Conservation (phyloP, 306 rosid species). For the Hippophae tibetana region DNA sequence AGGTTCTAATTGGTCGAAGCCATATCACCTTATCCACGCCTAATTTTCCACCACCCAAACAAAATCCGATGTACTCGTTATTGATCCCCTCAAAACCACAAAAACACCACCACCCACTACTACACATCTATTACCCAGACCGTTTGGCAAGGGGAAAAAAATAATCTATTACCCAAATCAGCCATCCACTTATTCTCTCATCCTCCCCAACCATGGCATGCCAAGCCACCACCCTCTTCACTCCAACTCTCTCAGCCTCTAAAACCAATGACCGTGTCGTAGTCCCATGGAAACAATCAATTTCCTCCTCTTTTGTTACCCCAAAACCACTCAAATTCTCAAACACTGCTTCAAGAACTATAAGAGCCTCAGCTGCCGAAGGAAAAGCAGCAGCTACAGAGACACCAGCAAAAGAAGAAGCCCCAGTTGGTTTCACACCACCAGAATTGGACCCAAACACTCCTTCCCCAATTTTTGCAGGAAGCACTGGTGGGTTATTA, state of each 20-base stretch:
- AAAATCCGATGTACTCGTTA: constrained; percentile 23
- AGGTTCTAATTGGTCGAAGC: constrained; percentile 39
- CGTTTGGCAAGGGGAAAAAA: too few relatives aligned
- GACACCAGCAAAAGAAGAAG: constrained; percentile 27
- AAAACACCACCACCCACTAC: neutral
- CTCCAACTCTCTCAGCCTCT: constrained; percentile 33
- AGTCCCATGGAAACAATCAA: constrained; percentile 55
- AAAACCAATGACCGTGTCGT: constrained; percentile 26
- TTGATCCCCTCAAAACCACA: neutral
- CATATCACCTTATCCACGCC: constrained; percentile 56
- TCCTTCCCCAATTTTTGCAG: constrained; percentile 87
- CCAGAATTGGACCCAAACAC: constrained; percentile 85
- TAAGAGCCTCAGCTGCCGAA: constrained; percentile 32
- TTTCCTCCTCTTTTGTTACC: constrained; percentile 36
- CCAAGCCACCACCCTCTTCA: constrained; percentile 76
- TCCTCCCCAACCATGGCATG: constrained; percentile 46
- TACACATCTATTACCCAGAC: neutral
- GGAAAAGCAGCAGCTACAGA: constrained; percentile 19
- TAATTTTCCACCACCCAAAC: constrained; percentile 26
- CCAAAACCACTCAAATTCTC: constrained; percentile 41
- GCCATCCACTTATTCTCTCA: neutral
- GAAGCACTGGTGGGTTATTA: constrained; percentile 87
- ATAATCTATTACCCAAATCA: neutral
- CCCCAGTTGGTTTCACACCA: constrained; percentile 91
- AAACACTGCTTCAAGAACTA: constrained; percentile 10